phyloP scores from a whole-genome alignment of 2,329 filamentous ascomycete species.

The Trichocomaceae sp. region DNA sequence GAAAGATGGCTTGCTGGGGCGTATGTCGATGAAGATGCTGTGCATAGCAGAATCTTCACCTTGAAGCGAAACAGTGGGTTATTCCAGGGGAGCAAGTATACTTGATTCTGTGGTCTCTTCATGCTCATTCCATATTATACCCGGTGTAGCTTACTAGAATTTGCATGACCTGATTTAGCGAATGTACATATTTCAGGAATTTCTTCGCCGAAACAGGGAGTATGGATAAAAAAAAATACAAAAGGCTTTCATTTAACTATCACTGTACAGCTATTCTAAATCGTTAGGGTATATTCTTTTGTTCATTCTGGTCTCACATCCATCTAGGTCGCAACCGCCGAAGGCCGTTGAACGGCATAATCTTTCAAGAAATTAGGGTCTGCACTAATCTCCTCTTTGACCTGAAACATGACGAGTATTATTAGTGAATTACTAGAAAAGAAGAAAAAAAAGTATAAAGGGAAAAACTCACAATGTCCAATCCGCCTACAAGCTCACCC shows the following conservation, averaged over 20 bases:
- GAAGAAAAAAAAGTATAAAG: constrained; percentile 18
- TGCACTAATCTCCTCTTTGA: constrained; percentile 86
- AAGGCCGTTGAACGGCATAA: constrained; percentile 49
- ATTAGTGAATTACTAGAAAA: constrained; percentile 14
- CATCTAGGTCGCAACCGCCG: constrained; percentile 12
- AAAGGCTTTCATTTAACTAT: constrained; percentile 5
- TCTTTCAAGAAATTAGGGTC: constrained; percentile 75
- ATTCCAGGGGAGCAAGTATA: not conserved
- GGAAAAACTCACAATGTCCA: constrained; percentile 76
- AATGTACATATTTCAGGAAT: no score
- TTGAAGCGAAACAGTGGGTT: constrained; percentile 6
- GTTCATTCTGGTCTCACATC: not conserved
- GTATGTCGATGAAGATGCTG: constrained; percentile 67
- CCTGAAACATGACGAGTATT: constrained; percentile 44
- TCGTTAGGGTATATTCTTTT: constrained; percentile 6
- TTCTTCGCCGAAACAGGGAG: no score
- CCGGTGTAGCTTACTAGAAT: no score
- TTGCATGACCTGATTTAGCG: no score
- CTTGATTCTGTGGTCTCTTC: no score
- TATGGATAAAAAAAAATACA: no score
- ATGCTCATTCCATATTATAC: no score
- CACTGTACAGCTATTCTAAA: constrained; percentile 1
- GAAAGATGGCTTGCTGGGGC: constrained; percentile 77
- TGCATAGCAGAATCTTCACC: constrained; percentile 23
- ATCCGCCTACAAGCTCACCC: constrained; percentile 82